Base-by-base conservation (phyloP, 768 basidiomycete species). In the Pholiota conissans region DNA sequence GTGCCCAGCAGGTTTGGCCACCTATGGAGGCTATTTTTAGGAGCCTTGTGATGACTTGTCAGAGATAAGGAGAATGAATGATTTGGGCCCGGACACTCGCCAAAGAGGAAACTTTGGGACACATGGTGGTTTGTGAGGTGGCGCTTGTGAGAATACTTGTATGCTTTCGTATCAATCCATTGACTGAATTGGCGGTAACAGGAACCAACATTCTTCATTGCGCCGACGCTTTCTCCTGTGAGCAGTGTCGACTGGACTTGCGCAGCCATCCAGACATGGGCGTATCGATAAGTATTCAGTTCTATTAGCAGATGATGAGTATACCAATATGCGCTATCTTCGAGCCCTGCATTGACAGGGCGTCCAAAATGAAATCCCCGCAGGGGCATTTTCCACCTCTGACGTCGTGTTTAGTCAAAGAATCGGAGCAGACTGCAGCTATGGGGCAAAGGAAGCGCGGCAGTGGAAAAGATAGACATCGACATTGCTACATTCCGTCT, bases 31-130 rank as follows among this genome's bases (percentile, higher is more conserved):
- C 34, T 52, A 52, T 52, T 52, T 52, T 24, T 52, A 32, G 6
- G n/a, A 50, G 0, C 50, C 24, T 10, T 18, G 30, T 30, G 18
- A 32, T 28, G 16, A 26, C n/a, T n/a, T 37, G 50, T 52, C 50
- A 52, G 22, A 52, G 50, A 52, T 52, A 52, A 52, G 48, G 28
- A 22, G 24, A 52, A 32, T 50, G 49, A 50, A 50, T 50, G 49
- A 34, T 35, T 22, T 45, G 42, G 29, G 30, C 0, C 49, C 30
- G 49, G 49, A 18, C 11, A 34, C 49, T 0, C 2, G 22, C 34
- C 8, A 50, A 50, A 50, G 10, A 50, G 49, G 49, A 50, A 50
- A 34, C n/a, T 22, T 32, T 30, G 49, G 49, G 9, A 22, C 49
- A 35, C 49, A 34, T 50, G 49, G 20, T 24, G 24, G 49, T 13